phyloP scores from a whole-genome alignment of 352 stramenopile species.

The Albugo candida region DNA sequence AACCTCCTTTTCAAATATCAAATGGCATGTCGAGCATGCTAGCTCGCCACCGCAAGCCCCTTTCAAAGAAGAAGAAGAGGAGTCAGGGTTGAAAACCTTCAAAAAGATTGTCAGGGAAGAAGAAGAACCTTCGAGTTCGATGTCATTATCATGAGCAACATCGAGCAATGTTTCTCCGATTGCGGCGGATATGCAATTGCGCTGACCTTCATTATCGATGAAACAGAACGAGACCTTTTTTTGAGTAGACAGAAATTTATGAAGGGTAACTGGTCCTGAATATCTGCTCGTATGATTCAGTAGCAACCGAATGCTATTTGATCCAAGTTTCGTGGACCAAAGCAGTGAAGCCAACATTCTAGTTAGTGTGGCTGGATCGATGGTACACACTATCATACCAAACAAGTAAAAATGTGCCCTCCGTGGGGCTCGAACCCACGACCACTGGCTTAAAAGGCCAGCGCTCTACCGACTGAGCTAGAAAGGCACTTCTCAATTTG shows the following conservation, averaged over 20 bases:
- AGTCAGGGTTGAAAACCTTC: neutral
- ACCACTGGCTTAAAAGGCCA: conserved; percentile 2
- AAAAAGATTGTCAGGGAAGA: neutral
- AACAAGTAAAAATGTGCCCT: neutral
- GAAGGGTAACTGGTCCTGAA: neutral
- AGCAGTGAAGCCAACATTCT: no score
- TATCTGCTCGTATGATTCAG: no score
- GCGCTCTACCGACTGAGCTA: conserved; percentile 1
- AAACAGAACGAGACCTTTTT: conserved; percentile 66
- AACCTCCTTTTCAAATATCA: conserved; percentile 80
- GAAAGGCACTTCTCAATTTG: neutral
- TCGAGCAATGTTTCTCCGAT: conserved; percentile 74
- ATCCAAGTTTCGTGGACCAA: no score
- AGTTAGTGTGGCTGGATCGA: no score
- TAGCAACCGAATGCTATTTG: no score
- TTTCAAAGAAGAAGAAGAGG: conserved; percentile 1
- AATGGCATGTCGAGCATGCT: conserved; percentile 87
- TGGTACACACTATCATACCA: no score
- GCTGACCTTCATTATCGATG: conserved; percentile 54
- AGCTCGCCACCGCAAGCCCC: conserved; percentile 84
- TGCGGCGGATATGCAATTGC: conserved; percentile 41
- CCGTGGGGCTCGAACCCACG: conserved; percentile 1
- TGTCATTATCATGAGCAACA: conserved; percentile 83
- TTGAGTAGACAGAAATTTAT: conserved; percentile 1
- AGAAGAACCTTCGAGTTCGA: conserved; percentile 71